Evolutionary conservation across 225 moss, liverwort and hornwort species (phyloP).

Genomic region (Polytrichum commune): DNA sequence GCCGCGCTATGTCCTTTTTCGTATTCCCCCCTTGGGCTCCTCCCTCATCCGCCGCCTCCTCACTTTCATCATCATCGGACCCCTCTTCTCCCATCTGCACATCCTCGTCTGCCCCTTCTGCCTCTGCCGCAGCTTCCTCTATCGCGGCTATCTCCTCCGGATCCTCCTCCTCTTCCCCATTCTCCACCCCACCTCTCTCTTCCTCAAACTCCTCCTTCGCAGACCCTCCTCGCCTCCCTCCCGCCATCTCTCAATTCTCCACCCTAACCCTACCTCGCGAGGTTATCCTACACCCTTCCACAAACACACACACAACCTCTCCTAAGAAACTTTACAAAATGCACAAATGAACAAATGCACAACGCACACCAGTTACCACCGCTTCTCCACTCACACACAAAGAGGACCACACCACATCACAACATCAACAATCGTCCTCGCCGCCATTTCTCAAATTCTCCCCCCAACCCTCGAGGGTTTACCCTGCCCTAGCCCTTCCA

Average conservation of each 20-base stretch:
- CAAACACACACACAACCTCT: too few species aligned
- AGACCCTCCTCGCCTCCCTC: conserved; percentile 46
- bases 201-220: conserved; percentile 77
- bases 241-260: conserved; percentile 41
- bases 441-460: conserved; percentile 42
- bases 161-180: conserved; percentile 84
- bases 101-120: conserved; percentile 39
- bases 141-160: conserved; percentile 72
- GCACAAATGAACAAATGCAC: too few species aligned
- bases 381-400: too few species aligned
- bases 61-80: conserved; percentile 36
- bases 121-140: conserved; percentile 70
- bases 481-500: too few species aligned
- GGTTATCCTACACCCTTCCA: too few species aligned
- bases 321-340: too few species aligned
- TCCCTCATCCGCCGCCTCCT: conserved; percentile 39
- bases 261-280: not conserved
- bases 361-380: too few species aligned
- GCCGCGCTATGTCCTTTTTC: conserved; percentile 76
- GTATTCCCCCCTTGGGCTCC: conserved; percentile 39
- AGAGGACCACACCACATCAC: too few species aligned
- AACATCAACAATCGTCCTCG: conserved; percentile 13
- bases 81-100: conserved; percentile 51
- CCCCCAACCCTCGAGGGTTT: not conserved
- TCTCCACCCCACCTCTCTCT: conserved; percentile 30